Evolutionary conservation across 345 rosid genomes (phyloP), one percentile per base, ranked within the genome.

Genomic region (Brassica incana): DNA sequence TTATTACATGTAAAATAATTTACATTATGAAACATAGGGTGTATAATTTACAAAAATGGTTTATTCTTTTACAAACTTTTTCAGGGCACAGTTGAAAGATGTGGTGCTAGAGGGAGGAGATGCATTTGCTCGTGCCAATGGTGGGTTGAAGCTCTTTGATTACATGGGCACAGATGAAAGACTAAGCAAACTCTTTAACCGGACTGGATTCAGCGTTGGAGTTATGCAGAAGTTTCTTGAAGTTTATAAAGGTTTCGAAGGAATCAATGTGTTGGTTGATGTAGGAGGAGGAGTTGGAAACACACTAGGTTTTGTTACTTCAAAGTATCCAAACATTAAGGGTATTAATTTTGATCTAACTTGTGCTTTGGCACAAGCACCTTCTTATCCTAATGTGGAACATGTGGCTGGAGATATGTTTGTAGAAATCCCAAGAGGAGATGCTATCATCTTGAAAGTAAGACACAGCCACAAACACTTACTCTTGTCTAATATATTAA

Each of bases 371-470:
- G 45, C 63, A 65, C 79, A 65, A 38, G 83, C 83, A 10, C 80
- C 77, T 45, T 32, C 72, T 15, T 75, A 45, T 52, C 83, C 76
- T 76, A 80, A 82, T 35, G 78, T 85, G 30, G 73, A 81, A 23
- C 82, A 84, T 78, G 84, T 80, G 0, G 78, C 82, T 36, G 86
- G 86, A 63, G 86, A 87, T 70, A 84, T 85, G 82, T 79, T 80
- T 67, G 38, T 30, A 6, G 20, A 65, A 61, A 72, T 87, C 65
- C 90, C 90, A 9, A 66, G 50, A 43, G 88, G 82, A 36, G 83
- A 88, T 65, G 83, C 84, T 20, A 83, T 86, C 60, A 77, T 88
- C 70, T 77, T 88, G 79, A 84, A 84, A 80, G 82, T 84, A 67
- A 69, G 72, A 68, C 25, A 0, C 1, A 40, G 29, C 6, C 69